A percentile compares a stretch with the other conserved stretches of the same genome.
These are phyloP conservation scores for Lecanicillium sp. DNA, from an alignment of 2,329 filamentous ascomycete species.

Conservation along the genomic window DNA sequence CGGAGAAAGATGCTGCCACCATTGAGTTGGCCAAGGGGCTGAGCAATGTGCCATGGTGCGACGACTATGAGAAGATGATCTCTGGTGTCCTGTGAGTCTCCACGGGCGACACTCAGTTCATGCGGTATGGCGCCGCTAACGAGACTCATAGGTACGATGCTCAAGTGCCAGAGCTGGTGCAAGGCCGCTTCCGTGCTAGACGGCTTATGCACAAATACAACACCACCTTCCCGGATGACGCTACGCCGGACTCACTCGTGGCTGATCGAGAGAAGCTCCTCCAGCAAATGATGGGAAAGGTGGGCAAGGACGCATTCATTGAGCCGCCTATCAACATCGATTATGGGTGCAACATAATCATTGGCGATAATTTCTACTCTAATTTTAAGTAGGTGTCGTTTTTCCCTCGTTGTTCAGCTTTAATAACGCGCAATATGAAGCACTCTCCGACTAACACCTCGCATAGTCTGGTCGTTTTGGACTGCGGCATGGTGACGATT, in stretches of 20 bases:
- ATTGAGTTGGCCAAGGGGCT: conserved; percentile 39
- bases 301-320: conserved; percentile 46
- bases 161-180: conserved; percentile 37
- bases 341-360: conserved; percentile 57
- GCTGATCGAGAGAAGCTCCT: conserved; percentile 38
- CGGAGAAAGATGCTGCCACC: conserved; percentile 29
- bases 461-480: conserved; percentile 54
- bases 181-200: conserved; percentile 46
- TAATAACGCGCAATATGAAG: too few relatives aligned
- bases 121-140: conserved; percentile 3
- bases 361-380: conserved; percentile 57
- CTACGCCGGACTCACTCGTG: conserved; percentile 28
- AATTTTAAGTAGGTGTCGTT: conserved; percentile 31
- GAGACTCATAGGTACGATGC: conserved; percentile 37
- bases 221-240: conserved; percentile 42
- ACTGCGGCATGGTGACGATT: conserved; percentile 64
- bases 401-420: background rate
- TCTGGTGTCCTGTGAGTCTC: conserved; percentile 50
- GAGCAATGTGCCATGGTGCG: conserved; percentile 46
- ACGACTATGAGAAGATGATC: conserved; percentile 58
- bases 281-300: conserved; percentile 37
- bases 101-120: background rate
- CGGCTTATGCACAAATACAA: conserved; percentile 52
- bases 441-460: background rate
- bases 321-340: conserved; percentile 57